Evolutionary conservation across 345 rosid genomes (phyloP).

Genomic region (Citrus glauca): DNA sequence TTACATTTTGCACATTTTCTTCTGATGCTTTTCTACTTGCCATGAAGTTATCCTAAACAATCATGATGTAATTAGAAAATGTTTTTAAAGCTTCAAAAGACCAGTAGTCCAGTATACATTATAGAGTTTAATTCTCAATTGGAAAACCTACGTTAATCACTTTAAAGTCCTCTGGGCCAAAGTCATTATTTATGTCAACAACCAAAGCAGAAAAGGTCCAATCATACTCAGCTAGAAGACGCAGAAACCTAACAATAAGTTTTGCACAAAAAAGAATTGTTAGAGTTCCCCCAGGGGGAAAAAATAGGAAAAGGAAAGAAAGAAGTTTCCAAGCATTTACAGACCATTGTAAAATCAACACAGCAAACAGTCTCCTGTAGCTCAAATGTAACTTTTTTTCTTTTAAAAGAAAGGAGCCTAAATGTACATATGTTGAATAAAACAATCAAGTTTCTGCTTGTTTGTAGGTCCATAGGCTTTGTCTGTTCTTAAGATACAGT

Average conservation of each 20-base stretch:
- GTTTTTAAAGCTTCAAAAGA: conserved; percentile 4
- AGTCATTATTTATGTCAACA: conserved; percentile 81
- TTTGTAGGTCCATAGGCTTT: not conserved
- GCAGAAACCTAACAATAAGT: conserved; percentile 63
- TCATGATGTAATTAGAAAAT: not conserved
- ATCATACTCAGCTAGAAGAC: conserved; percentile 69
- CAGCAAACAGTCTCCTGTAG: not conserved
- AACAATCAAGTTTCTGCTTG: not conserved
- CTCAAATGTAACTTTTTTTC: not conserved
- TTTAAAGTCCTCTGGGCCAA: conserved; percentile 57
- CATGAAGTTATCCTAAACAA: conserved; percentile 62
- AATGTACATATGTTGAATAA: not conserved
- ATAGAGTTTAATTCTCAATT: conserved; percentile 5
- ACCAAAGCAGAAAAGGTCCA: conserved; percentile 81
- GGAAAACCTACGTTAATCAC: conserved; percentile 65
- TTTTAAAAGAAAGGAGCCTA: not conserved
- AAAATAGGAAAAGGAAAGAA: too few species aligned
- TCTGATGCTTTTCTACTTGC: conserved; percentile 58
- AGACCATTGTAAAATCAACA: not conserved
- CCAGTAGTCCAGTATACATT: conserved; percentile 1
- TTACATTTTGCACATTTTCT: conserved; percentile 42
- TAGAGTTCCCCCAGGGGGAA: not conserved
- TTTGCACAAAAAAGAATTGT: not conserved
- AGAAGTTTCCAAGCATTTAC: not conserved
- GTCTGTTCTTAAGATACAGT: not conserved